Percentiles rank a stretch among this genome's conserved stretches.
These are phyloP conservation scores for Euphorbia peplus DNA, from an alignment of 345 rosid genomes.

Conservation along the genomic window DNA sequence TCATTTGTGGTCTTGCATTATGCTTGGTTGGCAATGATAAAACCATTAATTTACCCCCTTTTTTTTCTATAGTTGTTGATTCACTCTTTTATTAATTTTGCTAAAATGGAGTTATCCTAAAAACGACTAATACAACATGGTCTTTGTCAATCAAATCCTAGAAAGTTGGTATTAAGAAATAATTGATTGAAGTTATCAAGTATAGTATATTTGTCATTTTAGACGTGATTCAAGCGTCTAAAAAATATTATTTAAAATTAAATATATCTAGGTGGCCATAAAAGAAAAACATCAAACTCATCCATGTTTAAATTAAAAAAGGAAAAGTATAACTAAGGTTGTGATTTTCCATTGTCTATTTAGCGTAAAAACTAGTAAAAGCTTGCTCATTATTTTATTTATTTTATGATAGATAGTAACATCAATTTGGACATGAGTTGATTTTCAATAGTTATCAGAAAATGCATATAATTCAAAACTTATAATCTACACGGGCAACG, in stretches of 20 bases:
- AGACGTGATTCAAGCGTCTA: no score
- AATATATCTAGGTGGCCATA: no score
- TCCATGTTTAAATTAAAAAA: no score
- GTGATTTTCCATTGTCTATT: no score
- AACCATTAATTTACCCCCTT: background rate
- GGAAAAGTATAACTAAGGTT: no score
- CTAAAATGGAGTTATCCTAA: background rate
- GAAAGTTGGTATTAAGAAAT: background rate
- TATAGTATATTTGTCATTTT: background rate
- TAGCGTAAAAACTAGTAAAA: no score
- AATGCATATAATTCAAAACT: background rate
- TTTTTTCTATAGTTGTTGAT: background rate
- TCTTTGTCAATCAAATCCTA: background rate
- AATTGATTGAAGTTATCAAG: background rate
- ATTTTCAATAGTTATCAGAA: background rate
- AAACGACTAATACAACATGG: background rate
- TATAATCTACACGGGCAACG: no score
- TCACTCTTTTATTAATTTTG: background rate
- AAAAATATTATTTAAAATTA: no score
- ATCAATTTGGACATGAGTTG: conserved; percentile 1
- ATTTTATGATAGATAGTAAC: background rate
- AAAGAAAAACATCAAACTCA: no score
- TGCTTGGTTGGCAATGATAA: no score
- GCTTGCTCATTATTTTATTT: no score
- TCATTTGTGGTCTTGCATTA: no score